Base-by-base conservation (phyloP, 176 grass and related monocot species). In the Zoysia japonica region DNA sequence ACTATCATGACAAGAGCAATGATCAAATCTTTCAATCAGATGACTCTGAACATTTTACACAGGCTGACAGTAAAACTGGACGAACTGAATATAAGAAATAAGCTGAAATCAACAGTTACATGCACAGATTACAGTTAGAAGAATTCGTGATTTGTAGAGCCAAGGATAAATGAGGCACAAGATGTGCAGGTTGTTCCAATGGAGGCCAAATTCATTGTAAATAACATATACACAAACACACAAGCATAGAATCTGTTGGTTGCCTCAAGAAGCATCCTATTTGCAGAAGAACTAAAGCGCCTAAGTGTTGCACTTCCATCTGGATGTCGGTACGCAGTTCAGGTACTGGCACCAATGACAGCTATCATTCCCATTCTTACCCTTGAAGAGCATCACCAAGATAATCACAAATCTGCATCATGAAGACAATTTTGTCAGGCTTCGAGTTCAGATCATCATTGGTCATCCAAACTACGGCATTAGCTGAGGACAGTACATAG, bases 341-440 rank as follows among this genome's bases (percentile, higher is more conserved):
- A 97, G 86, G 82, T 94, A 92, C 48, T 90, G 95, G 72, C 95
- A 94, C 95, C 95, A 97, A 78, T 87, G 85, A 83, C 95, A 97
- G 56, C 85, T 78, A 40, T 97, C 87, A 38, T 92, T 94, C 73
- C 89, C 89, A n/a, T 97, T 97, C 82, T 94, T 94, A 40, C 95
- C 95, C 80, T 90, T 89, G 85, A 89, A 97, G 73, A 97, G 89
- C 95, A 90, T 94, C 69, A 88, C 83, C 74, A 94, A 62, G 48
- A 82, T 47, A 69, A 89, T 84, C 5, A 45, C 77, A 43, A 87
- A 94, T 65, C 92, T 97, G 89, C 79, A 85, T 14, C 65, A 41
- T 5, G 65, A 60, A 77, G 49, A 42, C 65, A 81, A 4, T 6
- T 49, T 0, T 54, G 43, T 89, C 48, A 85, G 40, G 20, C 66